phyloP scores from a whole-genome alignment of 1,139 yeast species.

The Candida pseudoviswanathii region DNA sequence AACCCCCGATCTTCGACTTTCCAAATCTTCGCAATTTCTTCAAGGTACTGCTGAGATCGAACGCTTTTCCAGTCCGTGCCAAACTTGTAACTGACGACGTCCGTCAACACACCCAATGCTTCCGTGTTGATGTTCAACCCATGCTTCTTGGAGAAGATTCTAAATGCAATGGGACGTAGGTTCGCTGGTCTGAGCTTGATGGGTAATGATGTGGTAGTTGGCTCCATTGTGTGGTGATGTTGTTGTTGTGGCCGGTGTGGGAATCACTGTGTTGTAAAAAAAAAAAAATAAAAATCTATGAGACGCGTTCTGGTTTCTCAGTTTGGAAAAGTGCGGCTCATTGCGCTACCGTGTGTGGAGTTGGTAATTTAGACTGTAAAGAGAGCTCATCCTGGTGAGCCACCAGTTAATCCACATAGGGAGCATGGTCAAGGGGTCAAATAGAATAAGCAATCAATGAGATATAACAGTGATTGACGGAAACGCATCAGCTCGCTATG shows the following conservation, averaged over 20 bases:
- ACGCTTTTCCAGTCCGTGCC: conserved; percentile 87
- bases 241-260: background rate
- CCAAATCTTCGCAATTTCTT: conserved; percentile 82
- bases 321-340: background rate
- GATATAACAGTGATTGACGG: too few species aligned
- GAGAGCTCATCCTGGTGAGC: too few species aligned
- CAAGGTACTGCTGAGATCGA: conserved; percentile 67
- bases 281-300: background rate
- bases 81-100: conserved; percentile 68
- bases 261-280: background rate
- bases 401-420: too few species aligned
- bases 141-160: conserved; percentile 87
- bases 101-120: conserved; percentile 74
- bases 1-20: conserved; percentile 85
- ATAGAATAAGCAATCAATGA: too few species aligned
- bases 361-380: too few species aligned
- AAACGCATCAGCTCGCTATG: too few species aligned
- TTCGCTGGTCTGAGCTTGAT: conserved; percentile 77
- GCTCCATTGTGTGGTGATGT: background rate
- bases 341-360: too few species aligned
- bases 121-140: conserved; percentile 88
- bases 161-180: conserved; percentile 86
- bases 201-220: conserved; percentile 48
- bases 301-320: background rate
- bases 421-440: too few species aligned